These are phyloP conservation scores for Malus asiatica DNA, from an alignment of 306 rosid species.

Conservation along the genomic window DNA sequence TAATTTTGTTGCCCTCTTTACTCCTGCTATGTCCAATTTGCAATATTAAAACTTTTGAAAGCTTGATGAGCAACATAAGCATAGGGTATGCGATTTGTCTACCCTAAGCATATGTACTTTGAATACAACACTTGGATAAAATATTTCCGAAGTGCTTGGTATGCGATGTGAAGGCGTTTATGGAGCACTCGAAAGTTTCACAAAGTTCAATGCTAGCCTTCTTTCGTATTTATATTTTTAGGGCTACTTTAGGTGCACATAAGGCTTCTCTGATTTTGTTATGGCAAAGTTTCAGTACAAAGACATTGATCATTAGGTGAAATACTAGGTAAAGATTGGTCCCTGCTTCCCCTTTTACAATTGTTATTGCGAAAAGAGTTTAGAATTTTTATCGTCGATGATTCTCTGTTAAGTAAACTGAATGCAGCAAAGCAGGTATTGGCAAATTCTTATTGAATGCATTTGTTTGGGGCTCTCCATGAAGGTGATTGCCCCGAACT, in stretches of 20 bases:
- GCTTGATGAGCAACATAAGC: neutral
- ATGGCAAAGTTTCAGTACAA: neutral
- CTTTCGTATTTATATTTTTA: neutral
- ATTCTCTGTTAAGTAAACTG: neutral
- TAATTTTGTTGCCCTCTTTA: neutral
- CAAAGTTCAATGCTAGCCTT: neutral
- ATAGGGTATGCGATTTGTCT: neutral
- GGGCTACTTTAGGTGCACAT: neutral
- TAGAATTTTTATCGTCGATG: neutral
- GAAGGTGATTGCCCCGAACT: constrained; percentile 8
- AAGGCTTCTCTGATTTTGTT: neutral
- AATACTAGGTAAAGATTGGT: no score
- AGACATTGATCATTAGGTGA: neutral
- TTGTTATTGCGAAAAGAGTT: neutral
- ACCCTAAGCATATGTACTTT: neutral
- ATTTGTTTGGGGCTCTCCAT: constrained; percentile 39
- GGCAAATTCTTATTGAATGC: constrained; percentile 15
- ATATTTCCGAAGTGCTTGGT: neutral
- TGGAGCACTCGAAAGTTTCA: neutral
- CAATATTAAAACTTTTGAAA: neutral
- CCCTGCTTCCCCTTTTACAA: no score
- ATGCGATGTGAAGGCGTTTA: neutral
- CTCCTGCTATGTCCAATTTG: neutral
- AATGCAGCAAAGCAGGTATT: neutral
- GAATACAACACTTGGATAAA: neutral